A percentile compares a stretch with the other conserved stretches of the same genome.
Conservation (phyloP, 139 green algal genomes). For the Nannochloris sp. region DNA sequence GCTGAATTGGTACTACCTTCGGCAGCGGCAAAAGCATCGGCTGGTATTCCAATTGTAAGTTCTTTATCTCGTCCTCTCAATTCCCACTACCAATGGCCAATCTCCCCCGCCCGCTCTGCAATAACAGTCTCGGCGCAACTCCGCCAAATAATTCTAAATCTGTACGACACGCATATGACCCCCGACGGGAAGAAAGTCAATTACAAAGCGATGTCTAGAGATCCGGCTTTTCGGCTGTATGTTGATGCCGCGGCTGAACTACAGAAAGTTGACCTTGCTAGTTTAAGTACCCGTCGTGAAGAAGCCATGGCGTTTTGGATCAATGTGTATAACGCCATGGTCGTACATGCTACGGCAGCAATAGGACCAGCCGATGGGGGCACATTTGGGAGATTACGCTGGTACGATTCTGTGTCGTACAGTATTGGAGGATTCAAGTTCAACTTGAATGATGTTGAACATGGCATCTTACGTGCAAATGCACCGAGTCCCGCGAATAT, state of each 20-base stretch:
- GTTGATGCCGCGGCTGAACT: slow-evolving; percentile 68
- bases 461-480: slow-evolving; percentile 89
- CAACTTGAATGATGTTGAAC: slow-evolving; percentile 86
- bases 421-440: slow-evolving; percentile 63
- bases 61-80: slow-evolving; percentile 37
- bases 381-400: slow-evolving; percentile 21
- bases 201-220: slow-evolving; percentile 51
- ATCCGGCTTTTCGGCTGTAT: slow-evolving; percentile 56
- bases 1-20: neutral
- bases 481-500: slow-evolving; percentile 38
- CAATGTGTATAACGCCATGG: slow-evolving; percentile 89
- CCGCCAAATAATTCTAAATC: slow-evolving; percentile 48
- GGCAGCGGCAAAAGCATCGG: neutral
- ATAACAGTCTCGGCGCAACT: slow-evolving; percentile 46
- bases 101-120: slow-evolving; percentile 14
- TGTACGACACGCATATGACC: slow-evolving; percentile 70
- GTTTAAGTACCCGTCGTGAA: slow-evolving; percentile 34
- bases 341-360: slow-evolving; percentile 70
- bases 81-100: slow-evolving; percentile 43
- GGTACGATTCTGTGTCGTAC: slow-evolving; percentile 47
- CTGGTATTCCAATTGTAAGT: neutral
- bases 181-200: slow-evolving; percentile 51
- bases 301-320: slow-evolving; percentile 82
- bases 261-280: slow-evolving; percentile 49
- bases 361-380: slow-evolving; percentile 1